Base-by-base conservation (phyloP, 768 basidiomycete genomes). In the Suillus tomentosus region DNA sequence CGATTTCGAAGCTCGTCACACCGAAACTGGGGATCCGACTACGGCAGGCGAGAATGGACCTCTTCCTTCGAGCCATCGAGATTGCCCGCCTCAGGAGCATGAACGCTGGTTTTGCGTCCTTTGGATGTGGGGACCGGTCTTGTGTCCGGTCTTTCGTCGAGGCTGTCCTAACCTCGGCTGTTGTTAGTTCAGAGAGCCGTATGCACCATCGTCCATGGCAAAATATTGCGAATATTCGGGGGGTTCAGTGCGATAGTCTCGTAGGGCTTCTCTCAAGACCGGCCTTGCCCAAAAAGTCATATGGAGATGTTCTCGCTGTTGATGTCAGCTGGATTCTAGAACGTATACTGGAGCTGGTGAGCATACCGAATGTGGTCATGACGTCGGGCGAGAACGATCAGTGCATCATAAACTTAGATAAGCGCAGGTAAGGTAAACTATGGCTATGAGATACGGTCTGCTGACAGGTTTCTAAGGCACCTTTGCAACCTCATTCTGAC, bases 311-410 rank as follows among this genome's bases (percentile, higher is more conserved):
- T 7, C 76, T 93, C 53, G 86, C 87, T 4, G 83, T 90, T 17
- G 93, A 94, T 71, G 84, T 92, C 67, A 91, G 90, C 11, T 95
- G 92, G 92, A 76, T 94, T 45, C 72, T 95, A 63, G 93, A 95
- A 73, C 84, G 91, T 51, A 84, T 94, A 76, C 77, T 94, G 42
- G 93, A 94, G 72, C 80, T 94, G 55, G 84, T 94, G 64, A 86
- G 88, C 34, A 82, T 87, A 60, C 87, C 91, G 4, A 91, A 95
- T 72, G 80, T 87, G 17, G 76, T 92, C 9, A 84, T 86, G 55
- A 81, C 85, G 17, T 71, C 80, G 1, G 72, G 78, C n/a, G 81
- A 82, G 42, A 85, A 86, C 65, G 81, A 80, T 42, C 81, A 83
- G 50, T 82, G 78, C 43, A 82, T 94, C 43, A 83, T 95, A 53